phyloP scores from a whole-genome alignment of 345 rosid genomes.

The Hypericum perforatum region DNA sequence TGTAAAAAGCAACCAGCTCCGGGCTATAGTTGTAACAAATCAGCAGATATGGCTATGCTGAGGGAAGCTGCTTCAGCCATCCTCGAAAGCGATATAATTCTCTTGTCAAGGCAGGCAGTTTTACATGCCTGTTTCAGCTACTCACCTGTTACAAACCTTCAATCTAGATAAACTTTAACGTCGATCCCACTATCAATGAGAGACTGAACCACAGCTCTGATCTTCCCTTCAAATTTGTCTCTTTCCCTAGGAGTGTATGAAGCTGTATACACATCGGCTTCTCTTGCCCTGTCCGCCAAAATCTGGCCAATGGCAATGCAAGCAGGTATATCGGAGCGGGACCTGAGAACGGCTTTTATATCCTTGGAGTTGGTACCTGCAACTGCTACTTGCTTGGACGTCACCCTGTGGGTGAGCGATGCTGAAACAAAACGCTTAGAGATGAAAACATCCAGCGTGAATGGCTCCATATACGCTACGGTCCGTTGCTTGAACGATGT shows the following conservation, averaged over 20 bases:
- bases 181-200: conserved; percentile 81
- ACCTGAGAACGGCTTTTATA: conserved; percentile 69
- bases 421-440: conserved; percentile 90
- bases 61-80: no score
- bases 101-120: no score
- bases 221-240: conserved; percentile 94
- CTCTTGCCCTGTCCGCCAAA: conserved; percentile 73
- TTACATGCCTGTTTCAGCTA: no score
- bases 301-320: conserved; percentile 72
- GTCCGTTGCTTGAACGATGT: conserved; percentile 80
- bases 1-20: no score
- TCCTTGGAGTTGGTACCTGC: conserved; percentile 97
- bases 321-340: conserved; percentile 84
- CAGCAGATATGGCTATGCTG: no score
- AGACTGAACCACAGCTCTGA: conserved; percentile 85
- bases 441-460: conserved; percentile 78
- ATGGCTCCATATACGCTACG: conserved; percentile 76
- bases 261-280: conserved; percentile 83
- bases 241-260: conserved; percentile 76
- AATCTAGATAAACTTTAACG: conserved; percentile 70
- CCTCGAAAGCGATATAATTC: no score
- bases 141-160: conserved; percentile 10
- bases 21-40: no score
- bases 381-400: conserved; percentile 86
- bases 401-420: conserved; percentile 82